Conservation (phyloP, 148 eudicot species). For the Dianthus caryophyllus region DNA sequence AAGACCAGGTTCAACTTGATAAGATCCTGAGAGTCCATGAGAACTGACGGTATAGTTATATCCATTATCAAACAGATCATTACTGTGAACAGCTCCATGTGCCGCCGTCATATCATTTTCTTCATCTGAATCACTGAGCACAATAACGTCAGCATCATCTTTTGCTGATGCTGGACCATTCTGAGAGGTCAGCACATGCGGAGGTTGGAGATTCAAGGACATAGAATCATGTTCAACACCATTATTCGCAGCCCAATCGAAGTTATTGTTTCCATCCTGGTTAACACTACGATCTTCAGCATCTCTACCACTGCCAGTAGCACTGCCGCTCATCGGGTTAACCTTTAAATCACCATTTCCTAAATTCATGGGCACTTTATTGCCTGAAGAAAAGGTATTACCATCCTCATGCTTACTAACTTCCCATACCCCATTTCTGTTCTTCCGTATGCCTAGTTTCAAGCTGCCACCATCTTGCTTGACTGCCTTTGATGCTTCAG, state of each 20-base stretch:
- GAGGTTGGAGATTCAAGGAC: constrained; percentile 38
- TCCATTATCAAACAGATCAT: constrained; percentile 28
- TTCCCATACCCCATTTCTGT: constrained; percentile 61
- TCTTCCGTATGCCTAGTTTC: constrained; percentile 59
- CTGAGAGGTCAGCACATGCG: constrained; percentile 31
- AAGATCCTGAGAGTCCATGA: constrained; percentile 53
- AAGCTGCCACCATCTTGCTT: constrained; percentile 53
- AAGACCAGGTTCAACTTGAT: constrained; percentile 52
- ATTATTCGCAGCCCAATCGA: constrained; percentile 41
- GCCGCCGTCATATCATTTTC: constrained; percentile 38
- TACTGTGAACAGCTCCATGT: constrained; percentile 25
- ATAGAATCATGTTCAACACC: constrained; percentile 54
- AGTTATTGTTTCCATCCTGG: constrained; percentile 42
- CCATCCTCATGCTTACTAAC: constrained; percentile 47
- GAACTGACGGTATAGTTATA: constrained; percentile 34
- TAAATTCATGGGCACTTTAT: constrained; percentile 31
- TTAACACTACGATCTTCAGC: constrained; percentile 59
- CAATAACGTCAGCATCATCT: constrained; percentile 48
- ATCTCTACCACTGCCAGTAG: constrained; percentile 59
- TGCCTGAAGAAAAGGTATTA: constrained; percentile 39
- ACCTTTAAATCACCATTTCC: constrained; percentile 33
- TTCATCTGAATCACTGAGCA: constrained; percentile 81
- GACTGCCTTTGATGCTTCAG: constrained; percentile 39
- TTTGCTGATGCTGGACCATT: constrained; percentile 31
- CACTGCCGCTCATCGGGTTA: constrained; percentile 62